Base-by-base conservation (phyloP, 306 rosid species). In the cucumber (Cucumis sativus) region DNA sequence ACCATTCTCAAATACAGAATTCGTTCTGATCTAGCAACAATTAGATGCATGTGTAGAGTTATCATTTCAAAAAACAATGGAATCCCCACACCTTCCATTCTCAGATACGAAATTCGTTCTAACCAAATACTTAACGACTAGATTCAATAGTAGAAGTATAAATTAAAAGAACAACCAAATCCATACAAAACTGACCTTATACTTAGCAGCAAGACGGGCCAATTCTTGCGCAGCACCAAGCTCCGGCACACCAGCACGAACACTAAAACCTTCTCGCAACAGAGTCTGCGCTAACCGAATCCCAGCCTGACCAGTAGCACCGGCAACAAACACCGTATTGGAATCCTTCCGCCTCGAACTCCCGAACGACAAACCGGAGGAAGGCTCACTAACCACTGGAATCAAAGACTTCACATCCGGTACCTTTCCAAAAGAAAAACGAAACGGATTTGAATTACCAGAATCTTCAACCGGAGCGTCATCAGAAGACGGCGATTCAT, bases 161-260 rank as follows among this genome's bases (percentile, higher is more conserved):
- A 17, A 74, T 37, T 57, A 25, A 57, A 15, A 66, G 10, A 56
- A 57, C 20, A 56, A 76, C 9, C 10, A 13, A 60, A 40, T 40
- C 8, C 37, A 30, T 0, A 45, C 55, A 8, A 33, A 43, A 77
- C 82, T 70, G 30, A 92, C 97, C 99, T 85, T 95, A 83, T 92
- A 95, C 76, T 87, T 67, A 58, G 92, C 75, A 77, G 99, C 97
- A 80, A 95, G 81, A 68, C 91, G 97, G 77, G 99, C 98, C 77
- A 95, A 81, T 57, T 92, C 97, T 47, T 95, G 99, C 2, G 99
- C 99, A 79, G 91, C 83, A 57, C 30, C 88, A 67, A 95, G 89
- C 25, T 95, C 96, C 1, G 96, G 89, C 51, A 95, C 99, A 8
- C 99, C 99, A 35, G 99, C 99, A 47, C 99, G 80, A 0, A 95